Conservation (phyloP, 257 asterid genomes). For the Ballota nigra region DNA sequence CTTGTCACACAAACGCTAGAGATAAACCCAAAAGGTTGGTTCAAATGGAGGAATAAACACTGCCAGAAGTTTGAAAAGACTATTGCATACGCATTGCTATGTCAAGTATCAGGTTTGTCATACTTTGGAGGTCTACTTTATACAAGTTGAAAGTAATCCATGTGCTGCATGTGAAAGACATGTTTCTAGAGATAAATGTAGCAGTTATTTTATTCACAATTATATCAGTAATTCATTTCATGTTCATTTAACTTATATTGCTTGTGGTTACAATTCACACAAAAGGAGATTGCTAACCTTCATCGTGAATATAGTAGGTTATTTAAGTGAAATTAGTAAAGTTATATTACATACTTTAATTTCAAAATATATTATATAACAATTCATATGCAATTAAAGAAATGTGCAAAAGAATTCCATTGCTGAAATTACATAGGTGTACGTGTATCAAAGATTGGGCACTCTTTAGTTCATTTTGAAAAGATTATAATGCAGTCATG, state of each 20-base stretch:
- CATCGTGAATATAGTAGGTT: background rate
- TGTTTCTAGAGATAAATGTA: conserved; percentile 2
- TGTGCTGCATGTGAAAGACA: background rate
- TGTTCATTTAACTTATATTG: background rate
- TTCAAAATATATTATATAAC: background rate
- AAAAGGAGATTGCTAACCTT: background rate
- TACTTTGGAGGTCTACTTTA: conserved; percentile 18
- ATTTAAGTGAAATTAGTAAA: background rate
- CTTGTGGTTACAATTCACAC: background rate
- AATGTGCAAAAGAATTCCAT: background rate
- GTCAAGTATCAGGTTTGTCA: conserved; percentile 92
- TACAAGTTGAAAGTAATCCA: conserved; percentile 2
- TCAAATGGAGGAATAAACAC: conserved; percentile 74
- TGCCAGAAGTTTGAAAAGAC: conserved; percentile 73
- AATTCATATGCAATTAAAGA: background rate
- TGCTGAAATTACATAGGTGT: background rate
- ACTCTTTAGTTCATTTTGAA: background rate
- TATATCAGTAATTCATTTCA: background rate
- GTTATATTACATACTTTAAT: background rate
- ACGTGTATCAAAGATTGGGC: background rate
- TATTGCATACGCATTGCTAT: conserved; percentile 83
- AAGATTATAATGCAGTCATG: background rate
- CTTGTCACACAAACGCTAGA: conserved; percentile 86
- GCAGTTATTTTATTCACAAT: background rate
- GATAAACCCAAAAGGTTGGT: conserved; percentile 77